A percentile compares a stretch with the other conserved stretches of the same genome.
phyloP scores from a whole-genome alignment of 2,329 filamentous ascomycete species.

The Hansfordia pulvinata region DNA sequence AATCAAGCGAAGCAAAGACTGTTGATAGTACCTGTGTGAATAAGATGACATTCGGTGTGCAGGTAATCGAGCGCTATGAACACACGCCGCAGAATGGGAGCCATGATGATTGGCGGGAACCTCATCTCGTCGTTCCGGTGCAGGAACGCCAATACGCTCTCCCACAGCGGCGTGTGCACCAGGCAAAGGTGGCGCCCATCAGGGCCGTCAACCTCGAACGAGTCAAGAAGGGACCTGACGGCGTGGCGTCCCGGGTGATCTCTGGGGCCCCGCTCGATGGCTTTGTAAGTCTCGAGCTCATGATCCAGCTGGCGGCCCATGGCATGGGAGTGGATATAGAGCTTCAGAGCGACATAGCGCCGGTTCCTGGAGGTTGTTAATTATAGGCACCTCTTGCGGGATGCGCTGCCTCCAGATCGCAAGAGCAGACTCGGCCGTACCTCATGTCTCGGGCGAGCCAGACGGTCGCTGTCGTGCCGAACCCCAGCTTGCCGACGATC shows the following conservation, averaged over 20 bases:
- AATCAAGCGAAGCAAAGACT: too few relatives aligned
- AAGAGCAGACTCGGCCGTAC: slow-evolving; percentile 2
- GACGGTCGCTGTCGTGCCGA: slow-evolving; percentile 9
- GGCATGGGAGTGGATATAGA: slow-evolving; percentile 12
- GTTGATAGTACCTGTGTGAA: slow-evolving; percentile 26
- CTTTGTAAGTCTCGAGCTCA: slow-evolving; percentile 28
- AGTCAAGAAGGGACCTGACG: slow-evolving; percentile 21
- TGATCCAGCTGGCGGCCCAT: slow-evolving; percentile 14
- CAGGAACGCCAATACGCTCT: slow-evolving; percentile 24
- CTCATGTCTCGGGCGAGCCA: slow-evolving; percentile 10
- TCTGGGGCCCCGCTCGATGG: slow-evolving; percentile 14
- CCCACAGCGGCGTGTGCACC: slow-evolving; percentile 26
- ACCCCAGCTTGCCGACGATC: slow-evolving; percentile 11
- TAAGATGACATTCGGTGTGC: slow-evolving; percentile 28
- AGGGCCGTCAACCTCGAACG: slow-evolving; percentile 20
- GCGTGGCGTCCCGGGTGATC: slow-evolving; percentile 17
- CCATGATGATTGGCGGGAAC: slow-evolving; percentile 20
- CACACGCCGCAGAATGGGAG: slow-evolving; percentile 20
- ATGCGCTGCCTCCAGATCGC: background rate
- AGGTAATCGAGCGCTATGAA: slow-evolving; percentile 30
- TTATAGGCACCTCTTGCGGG: background rate
- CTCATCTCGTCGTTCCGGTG: slow-evolving; percentile 22
- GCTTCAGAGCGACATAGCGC: slow-evolving; percentile 19
- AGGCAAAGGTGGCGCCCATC: slow-evolving; percentile 21
- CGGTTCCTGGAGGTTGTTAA: slow-evolving; percentile 8